Evolutionary conservation across 345 rosid genomes (phyloP).

Genomic region (Corymbia maculata): DNA sequence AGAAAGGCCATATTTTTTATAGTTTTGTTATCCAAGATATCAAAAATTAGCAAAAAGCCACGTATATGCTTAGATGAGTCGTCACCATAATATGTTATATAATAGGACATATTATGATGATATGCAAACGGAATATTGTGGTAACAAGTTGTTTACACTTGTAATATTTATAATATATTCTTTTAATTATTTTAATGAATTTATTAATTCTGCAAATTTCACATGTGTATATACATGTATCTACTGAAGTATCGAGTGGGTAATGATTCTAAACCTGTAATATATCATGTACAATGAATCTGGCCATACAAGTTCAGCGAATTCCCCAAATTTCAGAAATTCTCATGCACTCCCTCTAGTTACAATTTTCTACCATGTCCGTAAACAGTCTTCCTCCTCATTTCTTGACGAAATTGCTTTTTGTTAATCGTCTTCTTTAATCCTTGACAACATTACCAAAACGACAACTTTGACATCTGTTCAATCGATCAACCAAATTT

Average conservation of each 20-base stretch:
- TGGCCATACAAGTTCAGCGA: background rate
- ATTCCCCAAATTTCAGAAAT: background rate
- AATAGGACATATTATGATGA: background rate
- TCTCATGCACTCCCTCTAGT: background rate
- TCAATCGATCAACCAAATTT: background rate
- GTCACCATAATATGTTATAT: background rate
- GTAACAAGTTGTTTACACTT: background rate
- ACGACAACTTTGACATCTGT: background rate
- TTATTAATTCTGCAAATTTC: background rate
- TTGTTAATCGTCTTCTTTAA: background rate
- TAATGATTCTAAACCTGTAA: too few species aligned
- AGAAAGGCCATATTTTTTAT: background rate
- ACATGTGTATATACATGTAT: background rate
- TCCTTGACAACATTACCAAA: background rate
- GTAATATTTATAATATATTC: background rate
- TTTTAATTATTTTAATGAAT: background rate
- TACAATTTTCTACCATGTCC: background rate
- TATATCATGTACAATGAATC: background rate
- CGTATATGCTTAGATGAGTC: background rate
- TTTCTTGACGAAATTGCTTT: background rate
- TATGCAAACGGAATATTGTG: background rate
- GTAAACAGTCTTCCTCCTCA: background rate
- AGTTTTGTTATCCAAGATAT: background rate
- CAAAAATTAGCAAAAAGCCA: background rate
- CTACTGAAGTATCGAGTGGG: background rate